Base-by-base conservation (phyloP, 2,329 filamentous ascomycete species). In the Stagonosporopsis vannaccii region DNA sequence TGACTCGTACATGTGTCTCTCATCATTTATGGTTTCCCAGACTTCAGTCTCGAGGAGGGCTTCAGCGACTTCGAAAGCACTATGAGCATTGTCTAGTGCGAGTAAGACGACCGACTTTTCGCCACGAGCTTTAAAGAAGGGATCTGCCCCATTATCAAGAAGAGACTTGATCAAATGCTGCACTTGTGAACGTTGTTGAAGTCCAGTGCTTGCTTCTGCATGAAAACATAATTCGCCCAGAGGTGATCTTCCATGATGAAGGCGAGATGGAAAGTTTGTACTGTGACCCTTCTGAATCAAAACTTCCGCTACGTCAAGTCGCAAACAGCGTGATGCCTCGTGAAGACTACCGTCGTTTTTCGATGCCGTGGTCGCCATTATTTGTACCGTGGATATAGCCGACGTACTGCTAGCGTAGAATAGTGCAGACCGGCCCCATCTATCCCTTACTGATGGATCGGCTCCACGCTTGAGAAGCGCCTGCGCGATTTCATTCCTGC, bases 291-390 rank as follows among this genome's bases (percentile, higher is more conserved):
- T 77, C 41, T 86, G 77, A 5, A 89, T 73, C 1, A 90, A 77
- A 1, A 86, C 76, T 45, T 80, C 78, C 58, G 88, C 83, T 1
- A 82, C 82, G 12, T 81, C 74, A 0, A 87, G 60, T 60, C 88
- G 85, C 19, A 90, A 77, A 42, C 84, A 81, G 12, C 84, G 79
- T 0, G 87, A 83, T 3, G 87, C 85, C 57, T 88, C 87, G 64
- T 90, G 87, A 3, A 90, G 77, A 1, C 86, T 89, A 0, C 87
- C 87, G 56, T 90, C 87, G 54, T 90, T 85, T 37, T 78, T 80
- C 1, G 83, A 80, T 1, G 85, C 83, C 19, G 84, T 83, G 0
- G 84, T 82, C 5, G 88, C 77, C 0, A 89, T 71, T 47, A 79
- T 80, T 2, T 67, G 64, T 6, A 71, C 66, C 13, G 65, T 35